phyloP scores from a whole-genome alignment of 2,329 filamentous ascomycete species.

The Aspergillus luchuensis region DNA sequence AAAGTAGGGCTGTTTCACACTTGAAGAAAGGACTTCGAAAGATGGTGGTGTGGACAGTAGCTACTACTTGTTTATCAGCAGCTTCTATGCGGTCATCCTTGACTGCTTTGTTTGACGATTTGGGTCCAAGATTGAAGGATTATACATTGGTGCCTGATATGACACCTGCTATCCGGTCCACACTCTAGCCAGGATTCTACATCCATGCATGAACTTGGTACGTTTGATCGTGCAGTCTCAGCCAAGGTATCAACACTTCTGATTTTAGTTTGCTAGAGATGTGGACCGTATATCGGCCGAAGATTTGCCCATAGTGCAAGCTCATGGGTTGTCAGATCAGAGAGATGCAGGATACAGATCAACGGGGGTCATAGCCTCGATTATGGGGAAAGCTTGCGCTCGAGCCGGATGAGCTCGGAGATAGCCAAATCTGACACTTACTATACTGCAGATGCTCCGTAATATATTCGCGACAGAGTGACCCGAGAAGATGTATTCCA shows the following conservation, averaged over 20 bases:
- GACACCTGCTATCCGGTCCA: neutral
- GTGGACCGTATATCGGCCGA: neutral
- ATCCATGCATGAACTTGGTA: neutral
- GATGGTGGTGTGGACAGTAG: neutral
- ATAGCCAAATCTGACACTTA: neutral
- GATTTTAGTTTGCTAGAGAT: neutral
- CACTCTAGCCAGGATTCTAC: neutral
- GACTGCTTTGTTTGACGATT: neutral
- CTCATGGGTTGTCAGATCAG: neutral
- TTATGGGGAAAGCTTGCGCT: neutral
- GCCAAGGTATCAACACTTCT: neutral
- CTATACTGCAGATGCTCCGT: no score
- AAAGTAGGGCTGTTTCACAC: neutral
- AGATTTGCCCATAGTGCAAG: neutral
- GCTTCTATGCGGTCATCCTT: neutral
- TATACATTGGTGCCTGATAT: slow-evolving; percentile 4
- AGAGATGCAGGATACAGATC: neutral
- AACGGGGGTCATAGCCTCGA: neutral
- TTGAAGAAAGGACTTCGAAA: neutral
- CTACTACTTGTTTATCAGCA: neutral
- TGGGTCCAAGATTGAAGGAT: neutral
- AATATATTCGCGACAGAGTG: neutral
- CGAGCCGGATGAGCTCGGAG: neutral
- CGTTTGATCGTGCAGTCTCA: neutral
- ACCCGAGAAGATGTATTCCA: neutral